Evolutionary conservation across 2,329 filamentous ascomycete genomes (phyloP).

Genomic region (Fusarium abutilonis): DNA sequence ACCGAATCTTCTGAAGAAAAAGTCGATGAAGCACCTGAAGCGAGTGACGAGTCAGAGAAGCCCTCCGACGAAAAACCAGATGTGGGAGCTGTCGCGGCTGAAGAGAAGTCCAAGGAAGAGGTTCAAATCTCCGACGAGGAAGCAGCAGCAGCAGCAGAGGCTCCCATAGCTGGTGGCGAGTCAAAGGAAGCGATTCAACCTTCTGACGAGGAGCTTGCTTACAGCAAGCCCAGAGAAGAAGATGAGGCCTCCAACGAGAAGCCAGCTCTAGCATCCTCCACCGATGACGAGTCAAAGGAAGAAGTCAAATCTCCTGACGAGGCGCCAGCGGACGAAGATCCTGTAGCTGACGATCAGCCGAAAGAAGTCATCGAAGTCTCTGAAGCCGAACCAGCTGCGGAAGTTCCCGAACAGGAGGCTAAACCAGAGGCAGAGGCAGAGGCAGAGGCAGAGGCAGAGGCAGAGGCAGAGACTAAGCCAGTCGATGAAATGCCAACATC

Average conservation of each 20-base stretch:
- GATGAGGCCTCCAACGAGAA: not conserved
- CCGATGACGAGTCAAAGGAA: constrained; percentile 3
- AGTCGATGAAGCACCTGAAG: not conserved
- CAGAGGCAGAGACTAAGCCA: constrained; percentile 13
- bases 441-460: constrained; percentile 14
- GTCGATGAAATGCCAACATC: constrained; percentile 2
- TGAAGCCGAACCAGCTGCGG: constrained; percentile 3
- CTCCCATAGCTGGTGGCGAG: constrained; percentile 3
- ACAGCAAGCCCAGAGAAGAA: not conserved
- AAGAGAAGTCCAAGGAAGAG: constrained; percentile 4
- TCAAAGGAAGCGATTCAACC: constrained; percentile 5
- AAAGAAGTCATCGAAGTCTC: not conserved
- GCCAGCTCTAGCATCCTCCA: not conserved
- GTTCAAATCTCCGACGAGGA: constrained; percentile 2
- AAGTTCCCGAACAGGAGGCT: constrained; percentile 2
- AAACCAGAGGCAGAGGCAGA: constrained; percentile 5
- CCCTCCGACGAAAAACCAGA: constrained; percentile 1
- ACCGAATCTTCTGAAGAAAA: constrained; percentile 5
- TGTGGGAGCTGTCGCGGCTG: not conserved
- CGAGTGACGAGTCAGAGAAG: not conserved
- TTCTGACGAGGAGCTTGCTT: not conserved
- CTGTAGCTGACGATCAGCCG: constrained; percentile 1
- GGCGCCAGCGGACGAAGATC: not conserved
- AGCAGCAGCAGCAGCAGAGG: constrained; percentile 9
- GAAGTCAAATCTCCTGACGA: not conserved